Evolutionary conservation across 768 basidiomycete genomes (phyloP).

Genomic region (Mycena belliarum): DNA sequence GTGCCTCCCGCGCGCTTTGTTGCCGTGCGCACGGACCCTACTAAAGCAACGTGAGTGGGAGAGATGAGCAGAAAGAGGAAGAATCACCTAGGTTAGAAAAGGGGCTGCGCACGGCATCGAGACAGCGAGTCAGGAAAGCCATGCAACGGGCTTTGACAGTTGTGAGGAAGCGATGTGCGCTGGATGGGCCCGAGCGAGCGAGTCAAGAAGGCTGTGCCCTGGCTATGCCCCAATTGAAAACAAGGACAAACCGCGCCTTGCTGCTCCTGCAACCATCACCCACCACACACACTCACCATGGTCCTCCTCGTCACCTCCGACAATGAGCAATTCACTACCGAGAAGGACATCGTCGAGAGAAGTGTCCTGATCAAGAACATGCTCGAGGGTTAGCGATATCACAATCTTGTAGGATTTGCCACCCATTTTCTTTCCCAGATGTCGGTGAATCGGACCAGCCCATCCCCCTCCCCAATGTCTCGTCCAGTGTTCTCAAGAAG

Average conservation of each 20-base stretch:
- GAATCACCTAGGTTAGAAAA: slow-evolving; percentile 49
- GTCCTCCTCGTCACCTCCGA: slow-evolving; percentile 86
- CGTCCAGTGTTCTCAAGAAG: slow-evolving; percentile 92
- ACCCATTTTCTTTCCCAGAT: slow-evolving; percentile 50
- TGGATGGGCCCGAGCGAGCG: slow-evolving; percentile 16
- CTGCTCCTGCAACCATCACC: background rate
- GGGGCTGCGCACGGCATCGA: slow-evolving; percentile 41
- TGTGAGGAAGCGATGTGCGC: too few relatives aligned
- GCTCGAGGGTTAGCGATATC: slow-evolving; percentile 78
- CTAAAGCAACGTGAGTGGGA: background rate
- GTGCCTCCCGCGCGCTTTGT: slow-evolving; percentile 97
- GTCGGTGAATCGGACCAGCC: slow-evolving; percentile 93
- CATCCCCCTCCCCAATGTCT: slow-evolving; percentile 93
- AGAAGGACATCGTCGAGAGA: slow-evolving; percentile 93
- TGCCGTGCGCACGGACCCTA: slow-evolving; percentile 83
- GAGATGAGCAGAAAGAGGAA: background rate
- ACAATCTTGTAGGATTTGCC: slow-evolving; percentile 5
- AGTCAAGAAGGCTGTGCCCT: slow-evolving; percentile 7
- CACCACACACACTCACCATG: background rate
- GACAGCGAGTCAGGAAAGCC: slow-evolving; percentile 51
- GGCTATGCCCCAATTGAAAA: too few relatives aligned
- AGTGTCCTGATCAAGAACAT: slow-evolving; percentile 98
- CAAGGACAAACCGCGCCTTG: background rate
- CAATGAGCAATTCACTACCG: slow-evolving; percentile 90
- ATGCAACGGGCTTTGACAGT: slow-evolving; percentile 27